Base-by-base conservation (phyloP, 352 stramenopile species). In the Pythium insidiosum region DNA sequence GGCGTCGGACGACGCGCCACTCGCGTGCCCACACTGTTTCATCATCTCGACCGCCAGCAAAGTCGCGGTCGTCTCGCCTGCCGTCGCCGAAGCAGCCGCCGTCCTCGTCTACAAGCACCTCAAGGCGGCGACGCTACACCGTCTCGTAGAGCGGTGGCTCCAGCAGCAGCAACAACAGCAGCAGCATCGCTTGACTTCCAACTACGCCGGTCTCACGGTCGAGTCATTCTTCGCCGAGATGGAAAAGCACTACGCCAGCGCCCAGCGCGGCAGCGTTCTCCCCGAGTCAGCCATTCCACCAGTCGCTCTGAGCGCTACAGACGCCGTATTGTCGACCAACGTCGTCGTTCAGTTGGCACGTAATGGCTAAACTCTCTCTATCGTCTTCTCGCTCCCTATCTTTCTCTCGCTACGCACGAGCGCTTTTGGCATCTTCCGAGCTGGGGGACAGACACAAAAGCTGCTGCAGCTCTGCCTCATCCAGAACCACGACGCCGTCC, bases 161-260 rank as follows among this genome's bases (percentile, higher is more conserved):
- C 10, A 28, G 21, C 16, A 19, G 9, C 11, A 43, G 5, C 6
- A 28, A 28, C 6, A 43, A 19, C 33, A 43, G 6, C 37, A 28
- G 9, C 34, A 38, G n/a, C n/a, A n/a, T n/a, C n/a, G n/a, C n/a
- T n/a, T n/a, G n/a, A n/a, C n/a, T n/a, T n/a, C 16, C 34, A 60
- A 28, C 43, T 58, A 73, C 24, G 47, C 68, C 26, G 75, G 72
- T 2, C 62, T 88, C 33, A 85, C 65, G 0, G 61, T 75, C 16
- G 61, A 76, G 12, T 72, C 70, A 49, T 84, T 88, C 44, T 76
- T 88, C 31, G 35, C 37, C 4, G 70, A 85, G 38, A 71, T 83
- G 35, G 66, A 84, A 29, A 56, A 56, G 21, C 63, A 77, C 29
- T 47, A 79, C 13, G 56, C 65, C 5, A 53, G 47, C 0, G 70